Percentiles rank a stretch among this genome's conserved stretches.
Evolutionary conservation across 2,329 filamentous ascomycete genomes (phyloP).

Genomic region (Hymenoscyphus salicellus): DNA sequence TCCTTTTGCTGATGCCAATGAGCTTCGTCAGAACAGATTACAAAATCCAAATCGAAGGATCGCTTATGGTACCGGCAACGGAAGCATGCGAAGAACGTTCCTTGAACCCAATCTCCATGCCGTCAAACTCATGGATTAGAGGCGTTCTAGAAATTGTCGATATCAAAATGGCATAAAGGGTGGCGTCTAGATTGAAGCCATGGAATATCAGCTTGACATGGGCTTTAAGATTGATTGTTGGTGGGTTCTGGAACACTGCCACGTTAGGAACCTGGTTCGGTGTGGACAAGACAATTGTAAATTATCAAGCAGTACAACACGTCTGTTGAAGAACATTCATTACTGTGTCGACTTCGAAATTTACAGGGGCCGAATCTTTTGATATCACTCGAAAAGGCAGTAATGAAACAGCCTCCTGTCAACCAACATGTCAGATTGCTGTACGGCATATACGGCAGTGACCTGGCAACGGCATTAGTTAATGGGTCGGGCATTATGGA

Average conservation of each 20-base stretch:
- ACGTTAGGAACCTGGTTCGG: slow-evolving; percentile 3
- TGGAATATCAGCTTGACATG: slow-evolving; percentile 5
- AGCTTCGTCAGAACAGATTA: not conserved
- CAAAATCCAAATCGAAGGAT: not conserved
- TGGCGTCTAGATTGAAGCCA: slow-evolving; percentile 8
- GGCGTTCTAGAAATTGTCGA: slow-evolving; percentile 6
- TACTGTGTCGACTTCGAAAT: not conserved
- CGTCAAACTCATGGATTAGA: not conserved
- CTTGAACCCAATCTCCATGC: slow-evolving; percentile 6
- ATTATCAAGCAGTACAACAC: not conserved
- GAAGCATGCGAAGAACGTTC: not conserved
- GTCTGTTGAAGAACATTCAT: not conserved
- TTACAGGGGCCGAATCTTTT: not conserved
- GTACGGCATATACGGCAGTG: not conserved
- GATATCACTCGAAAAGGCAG: not conserved
- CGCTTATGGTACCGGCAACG: not conserved
- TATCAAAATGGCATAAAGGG: slow-evolving; percentile 11
- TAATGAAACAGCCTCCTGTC: not conserved
- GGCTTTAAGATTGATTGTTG: slow-evolving; percentile 10
- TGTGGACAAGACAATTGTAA: not conserved
- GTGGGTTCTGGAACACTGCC: slow-evolving; percentile 13
- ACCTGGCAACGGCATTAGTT: not conserved
- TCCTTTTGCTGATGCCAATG: not conserved
- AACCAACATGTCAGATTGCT: not conserved
- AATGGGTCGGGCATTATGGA: not conserved